Evolutionary conservation across 257 asterid species (phyloP).

Genomic region (Haberlea rhodopensis): DNA sequence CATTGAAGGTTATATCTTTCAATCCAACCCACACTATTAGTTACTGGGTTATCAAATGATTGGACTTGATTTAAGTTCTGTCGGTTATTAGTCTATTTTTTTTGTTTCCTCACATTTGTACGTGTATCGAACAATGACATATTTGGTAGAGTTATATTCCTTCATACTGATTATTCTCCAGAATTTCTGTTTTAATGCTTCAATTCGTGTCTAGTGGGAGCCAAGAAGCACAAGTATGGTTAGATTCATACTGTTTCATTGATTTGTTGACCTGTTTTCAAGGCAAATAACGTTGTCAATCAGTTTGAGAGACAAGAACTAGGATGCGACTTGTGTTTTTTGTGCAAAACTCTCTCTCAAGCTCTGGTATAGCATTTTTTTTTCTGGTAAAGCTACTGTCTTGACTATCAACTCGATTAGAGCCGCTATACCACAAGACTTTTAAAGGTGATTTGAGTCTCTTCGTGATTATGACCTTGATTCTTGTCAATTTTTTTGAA

Average conservation of each 20-base stretch:
- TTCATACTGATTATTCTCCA: neutral
- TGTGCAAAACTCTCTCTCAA: neutral
- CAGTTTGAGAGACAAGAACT: neutral
- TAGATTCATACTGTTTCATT: neutral
- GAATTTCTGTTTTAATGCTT: neutral
- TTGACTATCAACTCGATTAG: neutral
- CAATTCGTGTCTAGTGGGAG: neutral
- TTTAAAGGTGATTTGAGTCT: neutral
- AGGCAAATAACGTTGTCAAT: neutral
- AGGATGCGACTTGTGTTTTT: neutral
- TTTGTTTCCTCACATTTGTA: neutral
- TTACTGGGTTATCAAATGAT: neutral
- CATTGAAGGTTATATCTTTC: slow-evolving; percentile 31
- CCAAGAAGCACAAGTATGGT: neutral
- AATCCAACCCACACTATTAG: neutral
- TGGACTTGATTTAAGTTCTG: neutral
- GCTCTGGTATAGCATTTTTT: neutral
- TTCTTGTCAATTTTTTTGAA: too few relatives aligned
- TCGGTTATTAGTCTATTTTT: neutral
- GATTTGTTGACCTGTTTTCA: neutral
- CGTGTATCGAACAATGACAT: neutral
- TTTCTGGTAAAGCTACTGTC: neutral
- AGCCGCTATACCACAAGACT: neutral
- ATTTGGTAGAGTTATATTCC: neutral
- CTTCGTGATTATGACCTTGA: neutral